Base-by-base conservation (phyloP, 371 early-diverging fungal genomes). In the Mortierella polycephala region DNA sequence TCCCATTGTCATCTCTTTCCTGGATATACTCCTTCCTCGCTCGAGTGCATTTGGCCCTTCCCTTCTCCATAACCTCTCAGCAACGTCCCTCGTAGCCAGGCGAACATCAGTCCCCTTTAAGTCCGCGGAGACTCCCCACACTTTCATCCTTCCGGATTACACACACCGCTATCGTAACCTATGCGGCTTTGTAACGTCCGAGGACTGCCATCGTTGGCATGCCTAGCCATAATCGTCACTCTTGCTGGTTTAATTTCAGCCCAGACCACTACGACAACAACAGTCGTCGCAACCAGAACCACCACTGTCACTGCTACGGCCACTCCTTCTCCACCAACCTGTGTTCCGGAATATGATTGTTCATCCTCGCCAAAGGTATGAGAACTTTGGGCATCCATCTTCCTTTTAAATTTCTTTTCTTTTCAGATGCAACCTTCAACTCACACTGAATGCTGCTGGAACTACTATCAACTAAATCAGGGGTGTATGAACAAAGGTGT, bases 401-500 rank as follows among this genome's bases (percentile, higher is more conserved):
- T 16, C 9, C 7, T 1, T 61, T 7, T 6, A 9, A 21, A 2
- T 21, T 20, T 37, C 10, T 23, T 23, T 37, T 51, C 14, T 5
- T 30, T 20, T n/a, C 47, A 39, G 7, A 7, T 20, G 23, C 12
- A 16, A 9, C 14, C 16, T 51, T 44, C 3, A 21, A 21, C 40
- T 51, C 46, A 1, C 30, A 1, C 30, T 41, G 39, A 16, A 23
- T 13, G 13, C n/a, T 39, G 1, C 16, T 11, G n/a, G 16, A 42
- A 10, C 7, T 49, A 23, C 50, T 40, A 5, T 9, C 23, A 11
- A 6, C 7, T 16, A 5, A 18, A 21, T 60, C 55, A 79, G 79
- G 79, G 79, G 11, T 79, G 79, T 49, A 53, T 79, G 52, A 79
- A 79, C 51, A 65, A 60, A 12, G 79, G 79, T 40, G 55, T 55